Base-by-base conservation (phyloP, 768 basidiomycete genomes). In the Hysterangium stoloniferum region DNA sequence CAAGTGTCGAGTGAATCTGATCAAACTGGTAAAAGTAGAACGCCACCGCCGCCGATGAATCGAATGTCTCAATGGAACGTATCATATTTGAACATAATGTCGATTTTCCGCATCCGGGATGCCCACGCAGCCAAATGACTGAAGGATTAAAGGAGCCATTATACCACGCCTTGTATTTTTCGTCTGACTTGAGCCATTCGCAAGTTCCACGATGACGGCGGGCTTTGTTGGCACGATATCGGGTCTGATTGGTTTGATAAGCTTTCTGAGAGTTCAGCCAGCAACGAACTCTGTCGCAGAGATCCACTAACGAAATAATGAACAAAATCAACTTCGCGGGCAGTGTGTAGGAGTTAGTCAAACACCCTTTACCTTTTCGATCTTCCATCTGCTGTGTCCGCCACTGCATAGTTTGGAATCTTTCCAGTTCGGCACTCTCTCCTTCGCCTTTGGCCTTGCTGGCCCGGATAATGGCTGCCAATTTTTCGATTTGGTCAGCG, bases 11-110 rank as follows among this genome's bases (percentile, higher is more conserved):
- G 33, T 33, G 25, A 17, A 20, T 15, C 11, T 24, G 9, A 22
- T 50, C 31, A n/a, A n/a, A n/a, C 12, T n/a, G 37, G 20, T 40
- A 50, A 19, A 50, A 50, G 48, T 40, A 37, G 15, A 5, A 50
- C 8, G n/a, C 20, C 1, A 28, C 37, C 5, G 37, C 36, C 7
- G 22, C 41, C 9, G 6, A 13, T 24, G 17, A 27, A n/a, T 42
- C 2, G 15, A 17, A 27, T 22, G 33, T 15, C 37, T 40, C 19
- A 31, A 50, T 15, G 15, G 31, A 28, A 13, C 32, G 29, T 27
- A 50, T 41, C 4, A 28, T 38, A 40, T 38, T 29, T 7, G 48
- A 40, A 12, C 29, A 28, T n/a, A 50, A 25, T 8, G 22, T 19
- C 15, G 48, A n/a, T 32, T 50, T 50, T 9, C 48, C 48, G 17